phyloP scores from a whole-genome alignment of 176 grass and related monocot genomes.

The Zea luxurians region DNA sequence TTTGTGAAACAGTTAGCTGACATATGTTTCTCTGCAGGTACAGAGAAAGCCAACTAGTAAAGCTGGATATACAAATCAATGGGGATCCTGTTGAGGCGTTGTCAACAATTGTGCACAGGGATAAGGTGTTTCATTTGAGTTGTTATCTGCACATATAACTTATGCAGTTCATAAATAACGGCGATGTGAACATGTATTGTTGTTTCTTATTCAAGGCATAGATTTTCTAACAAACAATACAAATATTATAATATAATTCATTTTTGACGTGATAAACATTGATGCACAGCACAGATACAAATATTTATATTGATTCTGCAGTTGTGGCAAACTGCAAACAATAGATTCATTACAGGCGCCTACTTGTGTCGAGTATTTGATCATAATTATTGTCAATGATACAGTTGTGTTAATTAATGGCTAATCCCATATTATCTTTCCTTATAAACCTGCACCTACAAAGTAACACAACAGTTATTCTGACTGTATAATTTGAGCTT shows the following conservation, averaged over 20 bases:
- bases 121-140: conserved; percentile 57
- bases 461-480: neutral
- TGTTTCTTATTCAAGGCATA: neutral
- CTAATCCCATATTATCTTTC: conserved; percentile 3
- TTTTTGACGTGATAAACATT: neutral
- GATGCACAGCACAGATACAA: neutral
- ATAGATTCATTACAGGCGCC: neutral
- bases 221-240: neutral
- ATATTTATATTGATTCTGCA: neutral
- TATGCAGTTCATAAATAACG: conserved; percentile 24
- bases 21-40: conserved; percentile 57
- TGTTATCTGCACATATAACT: conserved; percentile 18
- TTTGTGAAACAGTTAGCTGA: conserved; percentile 26
- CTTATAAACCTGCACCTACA: conserved; percentile 5
- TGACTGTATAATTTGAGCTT: neutral
- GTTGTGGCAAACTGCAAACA: conserved; percentile 10
- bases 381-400: conserved; percentile 20
- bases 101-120: conserved; percentile 94
- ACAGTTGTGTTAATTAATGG: conserved; percentile 16
- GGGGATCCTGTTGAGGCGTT: conserved; percentile 89
- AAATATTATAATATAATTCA: neutral
- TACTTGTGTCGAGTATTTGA: conserved; percentile 15
- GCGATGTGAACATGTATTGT: neutral
- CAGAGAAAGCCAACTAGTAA: conserved; percentile 86
- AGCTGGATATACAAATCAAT: conserved; percentile 93